Evolutionary conservation across 2,329 filamentous ascomycete species (phyloP), one percentile per base, ranked within the genome.

Genomic region (Bipolaris zeicola): DNA sequence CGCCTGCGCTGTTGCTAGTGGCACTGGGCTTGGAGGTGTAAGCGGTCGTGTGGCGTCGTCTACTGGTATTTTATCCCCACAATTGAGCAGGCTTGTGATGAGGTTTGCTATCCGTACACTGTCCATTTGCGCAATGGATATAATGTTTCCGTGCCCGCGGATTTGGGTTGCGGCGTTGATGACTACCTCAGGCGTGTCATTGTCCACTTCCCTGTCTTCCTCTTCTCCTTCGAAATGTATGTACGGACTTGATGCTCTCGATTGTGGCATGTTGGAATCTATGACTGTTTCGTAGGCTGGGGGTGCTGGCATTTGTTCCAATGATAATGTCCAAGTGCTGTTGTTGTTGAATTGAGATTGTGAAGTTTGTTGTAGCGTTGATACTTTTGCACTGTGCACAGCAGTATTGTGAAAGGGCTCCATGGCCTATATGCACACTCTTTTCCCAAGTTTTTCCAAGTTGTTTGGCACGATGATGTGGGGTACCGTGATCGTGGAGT

Each of bases 131-230:
- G 66, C 63, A 33, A 72, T 68, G 22, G 66, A 70, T 28, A 75
- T 65, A 26, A 75, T 74, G 55, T 75, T 75, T 4, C 68, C 71
- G 16, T 69, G 65, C 37, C 71, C 71, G 31, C 71, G 61, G 38
- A 75, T 68, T 42, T 75, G 71, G 7, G 71, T 74, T 0, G 67
- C 63, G 6, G 72, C 70, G 55, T 75, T 75, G 52, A 75, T 65
- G 18, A 66, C 74, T 36, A 75, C 60, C 52, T 74, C 71, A n/a
- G 69, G 69, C 8, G 48, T 60, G 3, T 69, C 63, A 8, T 49
- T 42, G 8, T 67, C 63, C 6, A 61, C 57, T 20, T 68, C 61
- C 18, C 61, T 53, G 28, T 65, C 58, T 18, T 63, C 58, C 18
- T 63, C 58, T 20, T 62, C 52, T n/a, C 67, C 65, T 20, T 64